Base-by-base conservation (phyloP, 257 asterid genomes). In the Scutellaria minor region DNA sequence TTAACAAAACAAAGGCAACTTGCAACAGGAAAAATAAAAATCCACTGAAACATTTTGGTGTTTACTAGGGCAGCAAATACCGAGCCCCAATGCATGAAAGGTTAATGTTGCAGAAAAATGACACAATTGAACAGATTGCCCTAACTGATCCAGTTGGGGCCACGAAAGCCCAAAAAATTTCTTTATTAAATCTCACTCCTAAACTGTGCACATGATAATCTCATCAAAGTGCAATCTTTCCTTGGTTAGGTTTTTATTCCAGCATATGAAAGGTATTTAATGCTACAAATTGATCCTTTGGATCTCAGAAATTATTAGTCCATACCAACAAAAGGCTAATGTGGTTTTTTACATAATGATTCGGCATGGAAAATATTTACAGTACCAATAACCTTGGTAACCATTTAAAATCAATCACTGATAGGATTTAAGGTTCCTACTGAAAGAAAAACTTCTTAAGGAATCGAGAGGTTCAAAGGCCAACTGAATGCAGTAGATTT, bases 1-100 rank as follows among this genome's bases (percentile, higher is more conserved):
- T 55, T 24, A 77, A 42, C 53, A 22, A 18, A 52, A 61, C 15
- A 52, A 42, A 63, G 51, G 59, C 46, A 15, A 53, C 40, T 47
- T 64, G 66, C 48, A 61, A 50, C 70, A 62, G n/a, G 75, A n/a
- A n/a, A 27, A 11, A 45, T 6, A n/a, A 5, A 27, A 27, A 24
- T 56, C 47, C 14, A 1, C 15, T 57, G 24, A 24, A 27, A 27
- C 8, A 1, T 22, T 44, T 70, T 13, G 45, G 59, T 45, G 68
- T 31, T 12, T 71, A 15, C 12, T 3, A 24, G 50, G 42, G 50
- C 40, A 59, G 68, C n/a, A 57, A 41, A 51, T 61, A 50, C 0
- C 64, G 51, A 20, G 64, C 46, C 77, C 40, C 45, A 40, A 40
- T 6, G 6, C 6, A 18, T 35, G 48, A 55, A 64, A 61, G 45